These are phyloP conservation scores for Trichosanthes truncata DNA, from an alignment of 306 rosid genomes.

Conservation along the genomic window DNA sequence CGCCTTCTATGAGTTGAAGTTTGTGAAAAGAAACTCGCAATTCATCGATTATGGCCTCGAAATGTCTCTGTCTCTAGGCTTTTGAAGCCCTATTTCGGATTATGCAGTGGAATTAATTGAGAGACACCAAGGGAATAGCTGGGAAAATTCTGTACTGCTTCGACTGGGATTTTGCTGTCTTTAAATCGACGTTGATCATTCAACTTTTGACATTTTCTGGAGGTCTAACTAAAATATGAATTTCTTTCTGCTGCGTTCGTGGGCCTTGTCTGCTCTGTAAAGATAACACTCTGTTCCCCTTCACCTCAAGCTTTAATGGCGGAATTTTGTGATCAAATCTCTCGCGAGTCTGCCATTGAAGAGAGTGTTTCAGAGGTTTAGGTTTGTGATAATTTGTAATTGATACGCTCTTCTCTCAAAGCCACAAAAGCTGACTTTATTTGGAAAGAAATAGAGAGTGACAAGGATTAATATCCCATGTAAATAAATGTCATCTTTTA, in stretches of 20 bases:
- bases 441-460: neutral
- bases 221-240: neutral
- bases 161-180: constrained; percentile 1
- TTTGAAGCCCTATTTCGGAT: neutral
- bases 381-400: neutral
- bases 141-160: neutral
- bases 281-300: neutral
- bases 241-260: neutral
- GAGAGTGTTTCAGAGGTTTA: neutral
- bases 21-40: neutral
- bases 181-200: neutral
- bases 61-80: neutral
- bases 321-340: neutral
- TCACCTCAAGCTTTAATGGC: neutral
- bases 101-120: neutral
- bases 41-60: neutral
- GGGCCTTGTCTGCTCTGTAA: neutral
- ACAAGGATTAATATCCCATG: neutral
- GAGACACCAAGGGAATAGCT: neutral
- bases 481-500: neutral
- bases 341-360: neutral
- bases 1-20: constrained; percentile 1
- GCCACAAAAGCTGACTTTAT: neutral
- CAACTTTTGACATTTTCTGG: neutral
- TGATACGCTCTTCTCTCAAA: neutral